Conservation (phyloP, 2,329 filamentous ascomycete genomes). For the Xylariaceae sp. region DNA sequence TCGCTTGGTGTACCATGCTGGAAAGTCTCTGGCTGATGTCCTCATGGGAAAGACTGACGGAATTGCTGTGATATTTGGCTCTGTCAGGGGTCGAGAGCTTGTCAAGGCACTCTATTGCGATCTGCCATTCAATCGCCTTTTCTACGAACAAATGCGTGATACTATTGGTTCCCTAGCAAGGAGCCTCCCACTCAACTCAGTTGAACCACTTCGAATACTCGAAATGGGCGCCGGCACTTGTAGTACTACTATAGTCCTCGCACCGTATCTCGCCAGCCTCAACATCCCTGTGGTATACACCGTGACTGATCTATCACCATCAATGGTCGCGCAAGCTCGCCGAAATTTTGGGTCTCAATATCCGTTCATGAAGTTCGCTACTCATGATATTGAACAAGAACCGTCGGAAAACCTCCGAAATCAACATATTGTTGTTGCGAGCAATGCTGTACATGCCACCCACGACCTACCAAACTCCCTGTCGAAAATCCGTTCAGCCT, state of each 20-base stretch:
- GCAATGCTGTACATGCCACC: conserved; percentile 37
- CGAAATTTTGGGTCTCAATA: conserved; percentile 21
- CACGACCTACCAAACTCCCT: conserved; percentile 23
- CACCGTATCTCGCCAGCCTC: conserved; percentile 25
- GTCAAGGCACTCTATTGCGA: conserved; percentile 35
- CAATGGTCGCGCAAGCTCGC: conserved; percentile 29
- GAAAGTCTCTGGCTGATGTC: conserved; percentile 27
- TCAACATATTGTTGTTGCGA: conserved; percentile 30
- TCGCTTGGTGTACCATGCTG: conserved; percentile 24
- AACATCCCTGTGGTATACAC: conserved; percentile 34
- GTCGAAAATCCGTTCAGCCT: conserved; percentile 23
- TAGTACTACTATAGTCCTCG: conserved; percentile 30
- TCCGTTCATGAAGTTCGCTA: conserved; percentile 27
- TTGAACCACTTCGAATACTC: conserved; percentile 6
- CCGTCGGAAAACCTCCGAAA: conserved; percentile 20
- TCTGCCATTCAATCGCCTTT: conserved; percentile 32
- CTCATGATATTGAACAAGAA: conserved; percentile 29
- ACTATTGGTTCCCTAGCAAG: conserved; percentile 25
- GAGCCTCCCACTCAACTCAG: background rate
- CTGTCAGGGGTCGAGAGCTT: conserved; percentile 31
- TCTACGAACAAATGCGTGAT: conserved; percentile 33
- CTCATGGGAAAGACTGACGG: conserved; percentile 34
- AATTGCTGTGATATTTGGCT: conserved; percentile 38
- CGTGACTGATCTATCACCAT: conserved; percentile 37
- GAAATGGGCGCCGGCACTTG: conserved; percentile 14